Conservation (phyloP, 1,139 yeast species). For the Blastobotrys indianensis region DNA sequence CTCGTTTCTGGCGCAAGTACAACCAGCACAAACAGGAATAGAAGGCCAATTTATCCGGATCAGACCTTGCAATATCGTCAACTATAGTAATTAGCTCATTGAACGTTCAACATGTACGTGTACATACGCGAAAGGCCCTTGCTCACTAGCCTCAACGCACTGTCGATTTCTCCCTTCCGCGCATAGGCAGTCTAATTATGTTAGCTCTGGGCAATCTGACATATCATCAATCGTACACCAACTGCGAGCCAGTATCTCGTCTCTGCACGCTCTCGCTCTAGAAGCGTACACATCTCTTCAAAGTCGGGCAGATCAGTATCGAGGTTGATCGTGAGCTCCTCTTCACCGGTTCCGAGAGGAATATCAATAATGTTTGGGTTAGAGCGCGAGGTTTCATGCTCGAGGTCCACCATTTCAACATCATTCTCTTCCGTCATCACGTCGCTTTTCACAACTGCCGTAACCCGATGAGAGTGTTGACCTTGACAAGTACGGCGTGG, state of each 20-base stretch:
- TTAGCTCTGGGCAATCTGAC: too few species aligned
- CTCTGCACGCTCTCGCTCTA: slow-evolving; percentile 73
- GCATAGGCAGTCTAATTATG: slow-evolving; percentile 50
- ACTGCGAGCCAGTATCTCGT: slow-evolving; percentile 78
- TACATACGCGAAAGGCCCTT: slow-evolving; percentile 47
- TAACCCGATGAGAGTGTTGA: neutral
- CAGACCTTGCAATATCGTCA: slow-evolving; percentile 33
- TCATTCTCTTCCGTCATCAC: slow-evolving; percentile 12
- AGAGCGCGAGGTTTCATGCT: slow-evolving; percentile 7
- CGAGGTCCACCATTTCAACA: slow-evolving; percentile 13
- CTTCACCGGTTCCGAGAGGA: slow-evolving; percentile 38
- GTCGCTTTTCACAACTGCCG: neutral
- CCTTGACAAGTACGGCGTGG: too few species aligned
- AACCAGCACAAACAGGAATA: slow-evolving; percentile 72
- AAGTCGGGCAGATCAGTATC: slow-evolving; percentile 82
- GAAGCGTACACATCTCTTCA: slow-evolving; percentile 66
- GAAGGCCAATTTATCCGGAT: slow-evolving; percentile 49
- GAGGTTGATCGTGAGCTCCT: slow-evolving; percentile 34
- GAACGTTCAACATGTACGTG: slow-evolving; percentile 1
- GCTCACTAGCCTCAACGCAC: slow-evolving; percentile 58
- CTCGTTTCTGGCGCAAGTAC: slow-evolving; percentile 47
- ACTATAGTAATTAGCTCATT: slow-evolving; percentile 9
- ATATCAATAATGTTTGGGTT: slow-evolving; percentile 33
- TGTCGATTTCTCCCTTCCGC: slow-evolving; percentile 50
- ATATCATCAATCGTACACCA: slow-evolving; percentile 39